A percentile compares a stretch with the other conserved stretches of the same genome.
These are phyloP conservation scores for Phytophthora chlamydospora DNA, from an alignment of 352 stramenopile genomes.

Conservation along the genomic window DNA sequence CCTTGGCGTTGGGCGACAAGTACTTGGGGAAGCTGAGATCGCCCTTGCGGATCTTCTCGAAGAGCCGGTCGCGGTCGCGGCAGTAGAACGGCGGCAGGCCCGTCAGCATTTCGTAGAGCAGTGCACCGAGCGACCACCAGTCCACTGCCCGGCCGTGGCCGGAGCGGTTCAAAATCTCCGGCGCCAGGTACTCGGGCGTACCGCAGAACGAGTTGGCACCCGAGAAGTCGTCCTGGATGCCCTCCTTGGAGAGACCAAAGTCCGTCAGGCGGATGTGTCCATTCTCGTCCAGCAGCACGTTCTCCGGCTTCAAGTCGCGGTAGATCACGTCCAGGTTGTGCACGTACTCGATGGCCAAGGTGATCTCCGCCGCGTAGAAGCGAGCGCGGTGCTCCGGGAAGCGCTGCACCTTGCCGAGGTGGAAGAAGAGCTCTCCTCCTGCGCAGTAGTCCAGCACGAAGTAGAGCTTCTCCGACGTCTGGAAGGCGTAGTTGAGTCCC, in stretches of 20 bases:
- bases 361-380: slow-evolving; percentile 98
- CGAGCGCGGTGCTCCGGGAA: slow-evolving; percentile 94
- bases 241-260: slow-evolving; percentile 95
- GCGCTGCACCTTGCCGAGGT: slow-evolving; percentile 92
- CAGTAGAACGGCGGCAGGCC: slow-evolving; percentile 93
- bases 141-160: slow-evolving; percentile 97
- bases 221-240: slow-evolving; percentile 90
- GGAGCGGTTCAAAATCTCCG: slow-evolving; percentile 97
- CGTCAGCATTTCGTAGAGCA: slow-evolving; percentile 89
- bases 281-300: slow-evolving; percentile 96
- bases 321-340: slow-evolving; percentile 96
- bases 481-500: slow-evolving; percentile 95
- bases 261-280: slow-evolving; percentile 98
- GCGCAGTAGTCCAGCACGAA: slow-evolving; percentile 99
- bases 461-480: slow-evolving; percentile 97
- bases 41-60: slow-evolving; percentile 97
- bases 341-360: slow-evolving; percentile 95
- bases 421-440: slow-evolving; percentile 96
- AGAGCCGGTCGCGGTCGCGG: slow-evolving; percentile 95
- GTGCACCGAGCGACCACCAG: slow-evolving; percentile 96
- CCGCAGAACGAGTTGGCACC: slow-evolving; percentile 98
- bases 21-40: slow-evolving; percentile 97
- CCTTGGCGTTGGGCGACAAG: slow-evolving; percentile 83
- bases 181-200: slow-evolving; percentile 98
- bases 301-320: slow-evolving; percentile 98